Evolutionary conservation across 805 yeast genomes (phyloP).

Genomic region (Wickerhamomyces alni): DNA sequence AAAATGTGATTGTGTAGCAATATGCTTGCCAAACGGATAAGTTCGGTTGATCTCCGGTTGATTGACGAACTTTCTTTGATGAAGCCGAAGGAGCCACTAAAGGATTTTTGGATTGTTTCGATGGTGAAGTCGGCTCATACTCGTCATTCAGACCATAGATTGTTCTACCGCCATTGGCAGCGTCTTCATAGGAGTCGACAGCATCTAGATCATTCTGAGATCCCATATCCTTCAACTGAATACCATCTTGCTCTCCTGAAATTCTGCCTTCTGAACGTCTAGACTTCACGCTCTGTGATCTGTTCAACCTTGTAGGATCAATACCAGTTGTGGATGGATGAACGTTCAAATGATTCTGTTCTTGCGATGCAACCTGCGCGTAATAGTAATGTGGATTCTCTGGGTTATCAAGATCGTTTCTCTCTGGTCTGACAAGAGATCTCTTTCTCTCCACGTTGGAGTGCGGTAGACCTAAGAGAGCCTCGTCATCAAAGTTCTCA

Average conservation of each 20-base stretch:
- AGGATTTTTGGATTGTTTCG: neutral
- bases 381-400: constrained; percentile 75
- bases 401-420: constrained; percentile 58
- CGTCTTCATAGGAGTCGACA: neutral
- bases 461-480: constrained; percentile 22
- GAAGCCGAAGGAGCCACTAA: neutral
- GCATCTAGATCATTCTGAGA: neutral
- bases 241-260: constrained; percentile 11
- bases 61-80: neutral
- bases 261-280: constrained; percentile 6
- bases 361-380: constrained; percentile 64
- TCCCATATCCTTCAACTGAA: constrained; percentile 16
- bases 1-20: constrained; percentile 77
- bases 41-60: constrained; percentile 1
- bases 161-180: constrained; percentile 35
- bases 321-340: constrained; percentile 70
- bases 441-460: constrained; percentile 38
- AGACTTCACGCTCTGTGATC: constrained; percentile 11
- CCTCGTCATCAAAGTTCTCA: constrained; percentile 27
- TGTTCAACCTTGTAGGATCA: constrained; percentile 39
- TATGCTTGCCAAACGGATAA: constrained; percentile 69
- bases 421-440: constrained; percentile 81
- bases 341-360: constrained; percentile 54
- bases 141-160: constrained; percentile 62
- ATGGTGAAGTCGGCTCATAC: constrained; percentile 21